Base-by-base conservation (phyloP, 352 stramenopile genomes). In the Phytophthora pluvialis region DNA sequence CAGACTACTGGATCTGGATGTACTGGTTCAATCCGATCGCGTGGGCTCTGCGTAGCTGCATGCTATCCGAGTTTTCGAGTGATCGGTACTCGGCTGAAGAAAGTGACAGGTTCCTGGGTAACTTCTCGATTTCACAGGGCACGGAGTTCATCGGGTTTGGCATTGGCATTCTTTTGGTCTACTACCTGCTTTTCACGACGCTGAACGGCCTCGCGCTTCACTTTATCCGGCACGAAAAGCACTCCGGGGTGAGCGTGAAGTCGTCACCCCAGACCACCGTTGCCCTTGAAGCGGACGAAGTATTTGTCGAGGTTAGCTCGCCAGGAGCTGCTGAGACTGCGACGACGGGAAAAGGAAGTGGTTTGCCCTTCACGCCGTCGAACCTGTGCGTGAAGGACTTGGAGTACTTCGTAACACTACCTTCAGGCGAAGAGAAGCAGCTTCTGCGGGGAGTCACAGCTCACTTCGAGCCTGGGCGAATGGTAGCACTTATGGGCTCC, bases 1-100 rank as follows among this genome's bases (percentile, higher is more conserved):
- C 80, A 43, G 53, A 80, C 25, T 91, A 90, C 53, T 91, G 83
- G 83, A 85, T 86, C 35, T 91, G 83, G 83, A 86, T 91, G 79
- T 88, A 90, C 67, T 91, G 79, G 81, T 86, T 88, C 71, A 85
- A 78, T 56, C 81, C 81, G 31, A 49, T 89, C 12, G 65, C 81
- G 3, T 90, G 81, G 81, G 76, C 81, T 3, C 53, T 90, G 3
- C 64, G 81, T 10, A 75, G 62, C 29, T 67, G 86, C 38, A 88
- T 90, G 76, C 39, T 90, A 16, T 86, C 79, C 0, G 81, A 90
- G 60, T 90, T 90, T 51, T 69, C 70, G n/a, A 70, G 58, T 31
- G n/a, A 75, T 12, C 51, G 62, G 0, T 88, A 88, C 67, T 70
- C 73, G 1, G 18, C 10, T 15, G 43, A 8, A 1, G 13, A 72